Evolutionary conservation across 306 rosid genomes (phyloP), one percentile per base, ranked within the genome.

Genomic region (Sicyos edulis): DNA sequence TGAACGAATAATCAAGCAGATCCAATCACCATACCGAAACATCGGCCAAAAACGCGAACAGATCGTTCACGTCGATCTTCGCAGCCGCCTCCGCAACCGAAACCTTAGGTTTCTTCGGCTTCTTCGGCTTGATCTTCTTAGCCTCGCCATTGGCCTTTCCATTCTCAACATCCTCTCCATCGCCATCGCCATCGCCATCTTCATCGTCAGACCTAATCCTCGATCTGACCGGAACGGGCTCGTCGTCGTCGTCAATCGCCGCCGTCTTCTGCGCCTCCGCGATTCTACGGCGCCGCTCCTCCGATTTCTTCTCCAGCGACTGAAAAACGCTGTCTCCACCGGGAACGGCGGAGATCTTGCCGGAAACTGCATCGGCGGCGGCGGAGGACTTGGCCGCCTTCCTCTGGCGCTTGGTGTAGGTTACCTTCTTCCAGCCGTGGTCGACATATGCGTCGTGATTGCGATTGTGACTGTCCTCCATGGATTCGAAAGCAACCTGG

Each of bases 401-500:
- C 85, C 76, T 88, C 80, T 84, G 93, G 19, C 89, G 88, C 83
- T 87, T 92, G 0, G 88, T 78, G 83, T 92, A 92, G 66, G 91
- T 85, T 19, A 92, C 98, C 90, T 92, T 92, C 74, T 90, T 96
- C 98, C 98, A 92, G 29, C 98, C 96, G 47, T 87, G 90, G 86
- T 92, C 96, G 73, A 54, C 73, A 72, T 57, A 63, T 51, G 47
- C 47, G 21, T 81, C 80, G 52, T 77, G 65, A 56, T 73, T 32
- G 4, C 3, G 32, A 26, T 26, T 26, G 32, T 32, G 37, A 32
- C 4, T 32, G 37, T 32, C 37, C 37, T 32, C 52, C 73, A 10
- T 54, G 26, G 83, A 80, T 26, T 85, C 89, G 67, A 82, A 47
- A 74, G 85, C 82, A 47, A 76, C 80, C 50, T 66, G 54, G 40